Percentiles rank a stretch among this genome's conserved stretches.
phyloP scores from a whole-genome alignment of 2,329 filamentous ascomycete species.

The Fusarium sp. region DNA sequence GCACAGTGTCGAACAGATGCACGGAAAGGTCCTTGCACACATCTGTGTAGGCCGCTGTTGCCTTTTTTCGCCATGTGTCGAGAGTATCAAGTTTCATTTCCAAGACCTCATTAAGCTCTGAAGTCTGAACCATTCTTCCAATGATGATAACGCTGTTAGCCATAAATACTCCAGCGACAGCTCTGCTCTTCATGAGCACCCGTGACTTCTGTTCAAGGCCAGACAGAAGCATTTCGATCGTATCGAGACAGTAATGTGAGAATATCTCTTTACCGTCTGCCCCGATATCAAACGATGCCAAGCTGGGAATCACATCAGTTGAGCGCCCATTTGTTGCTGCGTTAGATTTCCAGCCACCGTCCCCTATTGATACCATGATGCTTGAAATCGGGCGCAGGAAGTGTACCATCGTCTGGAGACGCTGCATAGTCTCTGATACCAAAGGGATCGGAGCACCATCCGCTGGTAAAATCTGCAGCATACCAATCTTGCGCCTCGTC shows the following conservation, averaged over 20 bases:
- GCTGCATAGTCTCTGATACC: conserved; percentile 86
- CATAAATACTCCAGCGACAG: conserved; percentile 86
- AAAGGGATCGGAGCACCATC: conserved; percentile 85
- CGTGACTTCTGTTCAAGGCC: conserved; percentile 82
- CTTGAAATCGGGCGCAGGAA: conserved; percentile 89
- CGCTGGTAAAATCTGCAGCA: conserved; percentile 75
- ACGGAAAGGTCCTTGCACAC: conserved; percentile 90
- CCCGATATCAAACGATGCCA: conserved; percentile 86
- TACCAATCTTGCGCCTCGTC: conserved; percentile 76
- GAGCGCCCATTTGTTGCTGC: conserved; percentile 65
- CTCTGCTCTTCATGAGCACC: conserved; percentile 79
- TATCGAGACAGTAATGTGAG: conserved; percentile 89
- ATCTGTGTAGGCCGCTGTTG: conserved; percentile 83
- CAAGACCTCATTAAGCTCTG: conserved; percentile 81
- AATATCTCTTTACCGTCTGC: conserved; percentile 91
- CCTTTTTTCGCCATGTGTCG: conserved; percentile 89
- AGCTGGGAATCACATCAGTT: conserved; percentile 75
- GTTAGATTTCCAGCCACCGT: conserved; percentile 85
- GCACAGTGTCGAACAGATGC: conserved; percentile 89
- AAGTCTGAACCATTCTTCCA: conserved; percentile 85
- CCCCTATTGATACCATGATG: conserved; percentile 91
- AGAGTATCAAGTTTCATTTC: conserved; percentile 74
- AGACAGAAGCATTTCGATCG: conserved; percentile 82
- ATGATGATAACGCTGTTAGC: conserved; percentile 89
- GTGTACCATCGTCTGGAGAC: conserved; percentile 86